A percentile compares a stretch with the other conserved stretches of the same genome.
phyloP scores from a whole-genome alignment of 768 basidiomycete genomes.

The Rhizopogon salebrosus region DNA sequence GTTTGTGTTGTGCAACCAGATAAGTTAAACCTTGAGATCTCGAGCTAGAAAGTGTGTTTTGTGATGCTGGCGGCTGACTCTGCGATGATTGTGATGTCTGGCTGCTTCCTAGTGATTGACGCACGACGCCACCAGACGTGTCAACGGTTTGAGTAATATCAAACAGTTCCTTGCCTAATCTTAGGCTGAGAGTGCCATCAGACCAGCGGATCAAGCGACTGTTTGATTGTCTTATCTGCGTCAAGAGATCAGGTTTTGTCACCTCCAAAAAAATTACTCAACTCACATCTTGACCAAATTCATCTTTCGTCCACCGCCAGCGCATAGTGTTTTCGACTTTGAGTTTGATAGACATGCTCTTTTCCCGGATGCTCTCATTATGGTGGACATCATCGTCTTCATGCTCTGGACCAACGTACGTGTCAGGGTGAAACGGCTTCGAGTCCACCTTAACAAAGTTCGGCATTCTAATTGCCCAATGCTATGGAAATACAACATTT shows the following conservation, averaged over 20 bases:
- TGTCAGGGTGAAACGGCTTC: constrained; percentile 84
- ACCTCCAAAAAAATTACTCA: neutral
- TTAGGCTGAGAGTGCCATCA: constrained; percentile 86
- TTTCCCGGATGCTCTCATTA: constrained; percentile 61
- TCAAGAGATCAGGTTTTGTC: constrained; percentile 1
- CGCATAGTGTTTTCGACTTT: constrained; percentile 92
- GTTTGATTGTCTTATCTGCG: constrained; percentile 81
- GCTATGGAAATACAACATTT: constrained; percentile 27
- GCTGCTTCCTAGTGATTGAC: constrained; percentile 50
- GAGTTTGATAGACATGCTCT: constrained; percentile 79
- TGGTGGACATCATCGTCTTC: constrained; percentile 59
- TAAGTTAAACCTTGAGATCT: constrained; percentile 80
- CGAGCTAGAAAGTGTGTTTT: constrained; percentile 24
- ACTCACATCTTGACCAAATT: constrained; percentile 71
- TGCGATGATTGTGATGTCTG: constrained; percentile 35
- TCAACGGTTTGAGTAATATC: constrained; percentile 82
- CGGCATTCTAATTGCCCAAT: constrained; percentile 93
- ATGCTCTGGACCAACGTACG: constrained; percentile 78
- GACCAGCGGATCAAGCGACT: constrained; percentile 92
- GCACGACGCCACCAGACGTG: constrained; percentile 61
- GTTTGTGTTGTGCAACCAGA: constrained; percentile 85
- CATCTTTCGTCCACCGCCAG: constrained; percentile 90
- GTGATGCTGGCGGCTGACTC: constrained; percentile 34
- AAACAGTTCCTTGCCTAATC: constrained; percentile 90
- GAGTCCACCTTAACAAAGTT: constrained; percentile 88